These are phyloP conservation scores for Fusarium graminum DNA, from an alignment of 2,329 filamentous ascomycete species.

Conservation along the genomic window DNA sequence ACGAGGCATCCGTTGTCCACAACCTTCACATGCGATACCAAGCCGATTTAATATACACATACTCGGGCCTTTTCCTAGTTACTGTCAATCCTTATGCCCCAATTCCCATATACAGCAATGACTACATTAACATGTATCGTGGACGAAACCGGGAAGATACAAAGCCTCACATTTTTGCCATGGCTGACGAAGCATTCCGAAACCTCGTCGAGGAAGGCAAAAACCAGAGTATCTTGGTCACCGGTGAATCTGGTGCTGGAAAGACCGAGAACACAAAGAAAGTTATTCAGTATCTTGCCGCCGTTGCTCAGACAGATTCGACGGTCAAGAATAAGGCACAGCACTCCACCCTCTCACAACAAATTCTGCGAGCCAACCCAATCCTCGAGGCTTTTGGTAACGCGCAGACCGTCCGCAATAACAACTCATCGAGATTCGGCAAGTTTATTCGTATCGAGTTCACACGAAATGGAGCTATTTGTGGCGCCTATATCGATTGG, in stretches of 20 bases:
- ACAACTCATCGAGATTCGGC: conserved; percentile 98
- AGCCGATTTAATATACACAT: conserved; percentile 96
- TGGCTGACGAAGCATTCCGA: conserved; percentile 96
- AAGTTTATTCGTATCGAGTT: conserved; percentile 99
- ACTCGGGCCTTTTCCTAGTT: conserved; percentile 95
- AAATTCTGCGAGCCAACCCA: conserved; percentile 95
- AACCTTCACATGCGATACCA: conserved; percentile 97
- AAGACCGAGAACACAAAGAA: conserved; percentile 99
- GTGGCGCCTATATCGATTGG: conserved; percentile 98
- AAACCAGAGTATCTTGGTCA: conserved; percentile 98
- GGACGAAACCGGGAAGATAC: conserved; percentile 92
- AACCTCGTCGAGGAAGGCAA: conserved; percentile 95
- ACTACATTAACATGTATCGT: conserved; percentile 99
- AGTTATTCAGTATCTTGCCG: conserved; percentile 97
- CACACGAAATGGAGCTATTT: conserved; percentile 86
- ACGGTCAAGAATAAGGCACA: conserved; percentile 71
- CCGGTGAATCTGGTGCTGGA: conserved; percentile 95
- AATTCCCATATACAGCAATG: conserved; percentile 93
- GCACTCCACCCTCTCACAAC: conserved; percentile 90
- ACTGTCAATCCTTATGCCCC: conserved; percentile 97
- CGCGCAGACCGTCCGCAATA: conserved; percentile 96
- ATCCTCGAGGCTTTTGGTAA: conserved; percentile 99
- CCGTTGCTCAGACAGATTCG: conserved; percentile 88
- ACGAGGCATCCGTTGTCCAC: conserved; percentile 97
- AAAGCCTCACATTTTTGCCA: conserved; percentile 96